Conservation (phyloP, 2,329 filamentous ascomycete genomes). For the Thielaviopsis musarum region DNA sequence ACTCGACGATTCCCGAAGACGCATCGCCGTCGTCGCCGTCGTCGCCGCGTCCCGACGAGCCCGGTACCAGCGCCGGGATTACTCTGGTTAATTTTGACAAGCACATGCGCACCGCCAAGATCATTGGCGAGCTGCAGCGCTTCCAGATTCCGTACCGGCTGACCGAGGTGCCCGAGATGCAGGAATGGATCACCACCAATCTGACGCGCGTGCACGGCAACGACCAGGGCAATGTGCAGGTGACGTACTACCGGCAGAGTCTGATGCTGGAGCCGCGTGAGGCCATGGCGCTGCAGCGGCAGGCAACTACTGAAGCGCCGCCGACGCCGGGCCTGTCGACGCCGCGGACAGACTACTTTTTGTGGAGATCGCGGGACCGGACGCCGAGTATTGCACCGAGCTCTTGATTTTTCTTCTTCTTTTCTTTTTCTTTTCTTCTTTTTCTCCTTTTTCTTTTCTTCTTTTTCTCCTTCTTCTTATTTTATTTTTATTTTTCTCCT, state of each 20-base stretch:
- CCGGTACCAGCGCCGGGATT: constrained; percentile 44
- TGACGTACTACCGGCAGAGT: constrained; percentile 62
- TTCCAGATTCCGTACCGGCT: constrained; percentile 91
- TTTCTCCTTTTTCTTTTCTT: background rate
- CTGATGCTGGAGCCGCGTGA: constrained; percentile 67
- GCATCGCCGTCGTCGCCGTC: constrained; percentile 39
- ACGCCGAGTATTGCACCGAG: constrained; percentile 13
- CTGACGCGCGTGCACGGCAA: constrained; percentile 56
- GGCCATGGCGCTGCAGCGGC: constrained; percentile 20
- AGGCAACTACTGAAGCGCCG: constrained; percentile 15
- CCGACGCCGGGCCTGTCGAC: constrained; percentile 17
- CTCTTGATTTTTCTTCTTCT: background rate
- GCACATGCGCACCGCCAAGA: constrained; percentile 82
- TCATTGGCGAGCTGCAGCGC: constrained; percentile 86
- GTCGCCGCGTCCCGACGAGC: constrained; percentile 32
- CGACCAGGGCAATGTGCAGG: constrained; percentile 38
- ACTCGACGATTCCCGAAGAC: constrained; percentile 19
- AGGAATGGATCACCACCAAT: constrained; percentile 80
- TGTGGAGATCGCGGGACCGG: constrained; percentile 34
- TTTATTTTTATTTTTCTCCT: background rate
- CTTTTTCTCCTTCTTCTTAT: background rate
- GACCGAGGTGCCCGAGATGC: constrained; percentile 67
- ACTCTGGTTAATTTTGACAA: constrained; percentile 97
- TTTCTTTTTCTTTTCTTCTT: background rate
- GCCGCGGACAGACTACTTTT: constrained; percentile 25